Conservation (phyloP, 345 rosid species). For the Corchorus capsularis region DNA sequence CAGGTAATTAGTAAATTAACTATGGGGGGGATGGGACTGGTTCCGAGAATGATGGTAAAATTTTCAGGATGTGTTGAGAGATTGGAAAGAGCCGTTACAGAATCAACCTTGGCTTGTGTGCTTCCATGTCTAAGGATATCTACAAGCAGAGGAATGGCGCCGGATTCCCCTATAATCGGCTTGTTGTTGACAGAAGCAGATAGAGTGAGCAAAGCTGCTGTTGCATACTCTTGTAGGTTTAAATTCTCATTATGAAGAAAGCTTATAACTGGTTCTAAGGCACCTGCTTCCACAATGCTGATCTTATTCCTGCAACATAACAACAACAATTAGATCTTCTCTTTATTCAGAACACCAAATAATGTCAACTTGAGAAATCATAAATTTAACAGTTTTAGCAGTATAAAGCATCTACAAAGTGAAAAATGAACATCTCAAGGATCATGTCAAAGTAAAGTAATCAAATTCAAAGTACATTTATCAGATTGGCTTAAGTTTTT, state of each 20-base stretch:
- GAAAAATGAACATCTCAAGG: not conserved
- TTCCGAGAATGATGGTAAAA: constrained; percentile 45
- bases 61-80: constrained; percentile 71
- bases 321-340: not conserved
- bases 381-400: not conserved
- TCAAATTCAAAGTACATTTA: not conserved
- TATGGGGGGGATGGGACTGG: constrained; percentile 65
- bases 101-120: constrained; percentile 74
- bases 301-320: constrained; percentile 75
- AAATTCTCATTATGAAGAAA: constrained; percentile 63
- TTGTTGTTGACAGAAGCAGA: constrained; percentile 83
- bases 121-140: constrained; percentile 67
- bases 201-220: constrained; percentile 85
- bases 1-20: constrained; percentile 63
- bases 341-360: not conserved
- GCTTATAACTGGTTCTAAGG: constrained; percentile 68
- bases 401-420: not conserved
- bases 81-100: constrained; percentile 79
- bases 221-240: constrained; percentile 72
- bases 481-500: not conserved
- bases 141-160: constrained; percentile 82
- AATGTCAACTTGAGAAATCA: not conserved
- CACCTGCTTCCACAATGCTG: constrained; percentile 89
- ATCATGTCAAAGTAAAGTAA: not conserved
- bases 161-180: constrained; percentile 71